Evolutionary conservation across 306 rosid species (phyloP).

Genomic region (Ormosia semicastrata): DNA sequence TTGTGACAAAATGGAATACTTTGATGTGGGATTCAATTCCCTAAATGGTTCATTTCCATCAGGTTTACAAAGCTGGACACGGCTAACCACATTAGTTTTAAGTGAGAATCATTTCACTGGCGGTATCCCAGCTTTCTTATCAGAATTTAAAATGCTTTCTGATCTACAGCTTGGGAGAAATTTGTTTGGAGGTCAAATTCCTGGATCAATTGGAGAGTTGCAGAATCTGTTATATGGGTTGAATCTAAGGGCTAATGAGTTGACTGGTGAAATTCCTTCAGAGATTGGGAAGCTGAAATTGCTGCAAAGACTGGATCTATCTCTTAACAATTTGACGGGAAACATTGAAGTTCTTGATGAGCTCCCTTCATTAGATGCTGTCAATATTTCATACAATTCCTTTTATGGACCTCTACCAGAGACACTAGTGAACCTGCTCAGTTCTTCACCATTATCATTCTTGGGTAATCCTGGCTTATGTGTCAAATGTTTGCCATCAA

Average conservation of each 20-base stretch:
- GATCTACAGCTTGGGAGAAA: constrained; percentile 56
- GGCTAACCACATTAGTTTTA: constrained; percentile 30
- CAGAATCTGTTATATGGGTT: constrained; percentile 24
- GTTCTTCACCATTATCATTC: too few relatives aligned
- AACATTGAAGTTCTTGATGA: too few relatives aligned
- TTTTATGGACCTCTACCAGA: too few relatives aligned
- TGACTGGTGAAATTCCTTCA: neutral
- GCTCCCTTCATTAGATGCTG: too few relatives aligned
- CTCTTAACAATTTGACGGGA: too few relatives aligned
- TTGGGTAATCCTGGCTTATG: too few relatives aligned
- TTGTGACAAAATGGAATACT: constrained; percentile 28
- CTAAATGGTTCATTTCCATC: constrained; percentile 13
- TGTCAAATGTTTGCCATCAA: neutral
- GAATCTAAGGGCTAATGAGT: constrained; percentile 50
- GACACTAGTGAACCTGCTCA: too few relatives aligned
- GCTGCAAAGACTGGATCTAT: too few relatives aligned
- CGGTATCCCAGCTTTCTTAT: constrained; percentile 44
- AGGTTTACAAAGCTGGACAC: constrained; percentile 41
- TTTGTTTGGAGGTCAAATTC: constrained; percentile 48
- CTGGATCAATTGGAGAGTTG: constrained; percentile 40
- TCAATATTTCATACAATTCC: too few relatives aligned
- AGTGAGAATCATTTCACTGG: constrained; percentile 49
- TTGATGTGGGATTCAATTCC: neutral
- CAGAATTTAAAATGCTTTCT: constrained; percentile 32
- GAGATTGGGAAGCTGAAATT: too few relatives aligned